Conservation (phyloP, 805 yeast species). For the Saccharomyces cerevisiae region DNA sequence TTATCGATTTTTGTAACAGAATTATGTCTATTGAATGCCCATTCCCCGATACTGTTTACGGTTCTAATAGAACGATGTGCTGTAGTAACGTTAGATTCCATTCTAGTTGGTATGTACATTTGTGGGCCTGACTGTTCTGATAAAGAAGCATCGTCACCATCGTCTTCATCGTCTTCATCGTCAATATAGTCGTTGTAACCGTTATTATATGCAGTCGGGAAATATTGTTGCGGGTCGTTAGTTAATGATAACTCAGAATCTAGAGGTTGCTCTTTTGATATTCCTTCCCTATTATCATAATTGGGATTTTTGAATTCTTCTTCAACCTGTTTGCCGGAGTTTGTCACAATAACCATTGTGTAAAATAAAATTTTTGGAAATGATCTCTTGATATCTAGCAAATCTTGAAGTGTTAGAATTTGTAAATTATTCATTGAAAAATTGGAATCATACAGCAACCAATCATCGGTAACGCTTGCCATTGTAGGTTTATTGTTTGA, state of each 20-base stretch:
- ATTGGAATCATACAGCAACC: slow-evolving; percentile 34
- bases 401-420: slow-evolving; percentile 13
- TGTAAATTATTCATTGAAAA: slow-evolving; percentile 32
- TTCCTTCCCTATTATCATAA: background rate
- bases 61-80: slow-evolving; percentile 28
- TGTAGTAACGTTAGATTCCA: slow-evolving; percentile 19
- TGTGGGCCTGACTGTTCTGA: slow-evolving; percentile 10
- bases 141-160: slow-evolving; percentile 19
- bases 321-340: background rate
- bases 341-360: slow-evolving; percentile 12
- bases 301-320: background rate
- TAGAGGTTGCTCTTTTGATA: slow-evolving; percentile 1
- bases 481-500: slow-evolving; percentile 20
- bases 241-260: slow-evolving; percentile 4
- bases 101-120: slow-evolving; percentile 20
- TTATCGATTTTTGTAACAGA: slow-evolving; percentile 11
- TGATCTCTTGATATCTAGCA: slow-evolving; percentile 9
- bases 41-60: slow-evolving; percentile 26
- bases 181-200: slow-evolving; percentile 2
- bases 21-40: slow-evolving; percentile 15
- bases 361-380: slow-evolving; percentile 14
- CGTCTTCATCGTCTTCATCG: slow-evolving; percentile 22
- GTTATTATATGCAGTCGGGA: slow-evolving; percentile 2
- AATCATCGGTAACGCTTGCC: slow-evolving; percentile 33
- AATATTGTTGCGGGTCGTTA: slow-evolving; percentile 10